A percentile compares a stretch with the other conserved stretches of the same genome.
Evolutionary conservation across 1,284 basidiomycete genomes (phyloP).

Genomic region (Fereydounia khargensis): DNA sequence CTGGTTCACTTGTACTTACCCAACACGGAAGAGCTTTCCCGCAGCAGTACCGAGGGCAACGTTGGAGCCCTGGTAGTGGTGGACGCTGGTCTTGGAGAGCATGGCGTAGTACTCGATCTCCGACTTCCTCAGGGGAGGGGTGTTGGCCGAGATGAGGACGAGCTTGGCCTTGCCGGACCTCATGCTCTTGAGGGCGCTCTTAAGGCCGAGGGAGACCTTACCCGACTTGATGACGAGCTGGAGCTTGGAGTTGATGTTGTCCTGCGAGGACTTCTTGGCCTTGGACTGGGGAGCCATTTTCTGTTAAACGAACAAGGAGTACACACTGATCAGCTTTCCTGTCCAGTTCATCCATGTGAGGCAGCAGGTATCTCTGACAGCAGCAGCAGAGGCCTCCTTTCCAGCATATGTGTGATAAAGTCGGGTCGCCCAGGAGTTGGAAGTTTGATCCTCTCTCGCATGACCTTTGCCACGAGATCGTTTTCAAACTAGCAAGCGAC

Average conservation of each 20-base stretch:
- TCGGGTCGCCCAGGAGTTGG: too few relatives aligned
- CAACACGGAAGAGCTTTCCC: conserved; percentile 98
- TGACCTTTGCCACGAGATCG: too few relatives aligned
- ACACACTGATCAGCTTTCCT: background rate
- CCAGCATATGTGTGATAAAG: too few relatives aligned
- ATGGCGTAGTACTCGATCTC: conserved; percentile 99
- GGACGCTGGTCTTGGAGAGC: conserved; percentile 90
- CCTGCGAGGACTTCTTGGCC: conserved; percentile 69
- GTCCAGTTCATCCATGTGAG: too few relatives aligned
- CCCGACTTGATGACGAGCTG: conserved; percentile 95
- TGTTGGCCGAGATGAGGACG: conserved; percentile 97
- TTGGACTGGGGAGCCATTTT: conserved; percentile 84
- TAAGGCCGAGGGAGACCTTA: conserved; percentile 55
- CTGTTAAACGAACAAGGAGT: too few relatives aligned
- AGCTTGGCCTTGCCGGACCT: conserved; percentile 98
- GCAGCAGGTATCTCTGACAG: background rate
- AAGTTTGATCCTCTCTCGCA: too few relatives aligned
- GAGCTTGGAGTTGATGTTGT: conserved; percentile 92
- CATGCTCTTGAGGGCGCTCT: conserved; percentile 88
- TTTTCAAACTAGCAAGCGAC: too few relatives aligned
- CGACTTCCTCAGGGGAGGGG: conserved; percentile 96
- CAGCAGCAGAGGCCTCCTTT: too few relatives aligned
- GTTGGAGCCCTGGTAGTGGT: conserved; percentile 92
- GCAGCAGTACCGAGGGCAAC: conserved; percentile 97
- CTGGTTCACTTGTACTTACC: conserved; percentile 66